Evolutionary conservation across 2,329 filamentous ascomycete species (phyloP), one percentile per base, ranked within the genome.

Genomic region (Berkeleyomyces rouxiae): DNA sequence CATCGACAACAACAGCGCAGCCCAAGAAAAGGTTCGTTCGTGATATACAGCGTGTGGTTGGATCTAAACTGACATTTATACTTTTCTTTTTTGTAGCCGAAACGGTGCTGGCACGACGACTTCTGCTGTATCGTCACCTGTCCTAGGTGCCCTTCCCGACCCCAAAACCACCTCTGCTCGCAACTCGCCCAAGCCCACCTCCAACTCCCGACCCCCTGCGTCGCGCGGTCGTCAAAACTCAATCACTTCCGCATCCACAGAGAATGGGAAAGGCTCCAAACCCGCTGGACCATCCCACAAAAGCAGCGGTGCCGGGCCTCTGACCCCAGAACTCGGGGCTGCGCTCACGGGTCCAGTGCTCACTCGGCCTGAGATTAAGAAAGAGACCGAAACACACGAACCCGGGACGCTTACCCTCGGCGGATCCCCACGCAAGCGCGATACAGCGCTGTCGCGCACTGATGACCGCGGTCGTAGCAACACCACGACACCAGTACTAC

Each of bases 211-310:
- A 51, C 85, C 88, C 10, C 78, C 82, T 59, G 84, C 85, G 4
- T 83, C 86, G 4, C 83, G 89, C 67, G 82, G 83, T 44, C 84
- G 90, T 69, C 88, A 90, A 70, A 91, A 87, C 69, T 88, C 87
- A 13, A 80, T 82, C 62, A 81, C 83, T 64, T 79, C 81, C n/a
- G 75, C 73, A 60, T 75, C 40, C 11, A 37, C 39, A 5, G 83
- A 88, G 65, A 78, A 77, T 66, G 70, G 73, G 62, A 78, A 78
- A 62, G 73, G 77, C 65, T 77, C 82, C 43, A 81, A 84, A 1
- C 73, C 79, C 4, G 83, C 85, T 1, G 81, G 82, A 1, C 76
- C 81, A 9, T 81, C 84, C 2, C 84, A 77, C 67, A 86, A 83
- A 67, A 74, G 78, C 13, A 87, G 83, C 69, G 81, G 79, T 63